A percentile compares a stretch with the other conserved stretches of the same genome.
These are phyloP conservation scores for Carex arenaria DNA, from an alignment of 202 grass and related monocot genomes.

Conservation along the genomic window DNA sequence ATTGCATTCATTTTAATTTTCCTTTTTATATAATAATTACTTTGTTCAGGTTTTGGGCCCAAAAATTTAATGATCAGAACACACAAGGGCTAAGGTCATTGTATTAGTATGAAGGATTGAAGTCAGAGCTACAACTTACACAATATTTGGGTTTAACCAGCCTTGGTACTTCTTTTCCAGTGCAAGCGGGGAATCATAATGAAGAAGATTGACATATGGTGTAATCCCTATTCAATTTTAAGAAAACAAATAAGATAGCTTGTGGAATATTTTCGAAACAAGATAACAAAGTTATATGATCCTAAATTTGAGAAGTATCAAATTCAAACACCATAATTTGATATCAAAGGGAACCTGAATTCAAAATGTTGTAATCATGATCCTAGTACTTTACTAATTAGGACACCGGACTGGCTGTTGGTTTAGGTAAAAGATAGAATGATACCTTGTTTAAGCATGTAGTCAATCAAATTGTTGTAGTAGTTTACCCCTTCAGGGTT, in stretches of 20 bases:
- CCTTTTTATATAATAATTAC: neutral
- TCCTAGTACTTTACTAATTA: constrained; percentile 13
- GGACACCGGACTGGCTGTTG: neutral
- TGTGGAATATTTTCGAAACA: neutral
- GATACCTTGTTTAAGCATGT: constrained; percentile 70
- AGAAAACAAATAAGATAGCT: constrained; percentile 8
- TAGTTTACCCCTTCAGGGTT: constrained; percentile 75
- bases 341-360: neutral
- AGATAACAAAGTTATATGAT: neutral
- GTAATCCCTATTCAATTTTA: constrained; percentile 50
- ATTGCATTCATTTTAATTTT: neutral
- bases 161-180: constrained; percentile 72
- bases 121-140: constrained; percentile 38
- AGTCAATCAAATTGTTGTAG: constrained; percentile 80
- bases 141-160: constrained; percentile 57
- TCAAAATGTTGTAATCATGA: neutral
- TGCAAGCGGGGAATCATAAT: constrained; percentile 67
- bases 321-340: neutral
- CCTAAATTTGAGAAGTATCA: neutral
- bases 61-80: neutral
- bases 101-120: neutral
- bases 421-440: neutral
- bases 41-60: neutral
- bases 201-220: constrained; percentile 79
- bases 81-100: neutral